These are phyloP conservation scores for Citrus trifoliata DNA, from an alignment of 345 rosid genomes.

Conservation along the genomic window DNA sequence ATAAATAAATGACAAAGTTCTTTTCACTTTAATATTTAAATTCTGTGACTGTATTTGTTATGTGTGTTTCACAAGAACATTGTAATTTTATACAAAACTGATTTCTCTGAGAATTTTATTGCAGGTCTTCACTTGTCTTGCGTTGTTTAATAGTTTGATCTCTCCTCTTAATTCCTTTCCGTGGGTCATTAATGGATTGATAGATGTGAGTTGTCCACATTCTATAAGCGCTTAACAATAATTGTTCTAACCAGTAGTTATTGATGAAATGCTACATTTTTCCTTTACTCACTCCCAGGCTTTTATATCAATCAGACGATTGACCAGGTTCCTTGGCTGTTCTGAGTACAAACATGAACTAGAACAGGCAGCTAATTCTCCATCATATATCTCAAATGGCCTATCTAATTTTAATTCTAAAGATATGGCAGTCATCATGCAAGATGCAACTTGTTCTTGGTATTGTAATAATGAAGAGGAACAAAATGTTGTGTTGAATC, in stretches of 20 bases:
- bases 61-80: background rate
- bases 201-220: slow-evolving; percentile 65
- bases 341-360: slow-evolving; percentile 39
- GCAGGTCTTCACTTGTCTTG: slow-evolving; percentile 96
- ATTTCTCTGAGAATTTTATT: slow-evolving; percentile 13
- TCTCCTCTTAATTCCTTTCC: slow-evolving; percentile 96
- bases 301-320: slow-evolving; percentile 76
- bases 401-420: slow-evolving; percentile 30
- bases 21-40: slow-evolving; percentile 2
- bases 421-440: slow-evolving; percentile 47
- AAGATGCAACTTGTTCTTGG: slow-evolving; percentile 77
- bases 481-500: slow-evolving; percentile 49
- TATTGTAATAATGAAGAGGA: slow-evolving; percentile 43
- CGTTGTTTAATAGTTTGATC: slow-evolving; percentile 78
- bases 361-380: slow-evolving; percentile 18
- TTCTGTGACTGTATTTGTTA: background rate
- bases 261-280: slow-evolving; percentile 8
- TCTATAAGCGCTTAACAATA: slow-evolving; percentile 7
- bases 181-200: slow-evolving; percentile 94
- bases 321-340: slow-evolving; percentile 76
- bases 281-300: slow-evolving; percentile 44
- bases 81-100: slow-evolving; percentile 7
- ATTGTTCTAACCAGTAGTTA: slow-evolving; percentile 5
- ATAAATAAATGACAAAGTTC: slow-evolving; percentile 1
- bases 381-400: slow-evolving; percentile 22